A percentile compares a stretch with the other conserved stretches of the same genome.
Conservation (phyloP, 345 rosid genomes). For the Eucalyptus brandiana region DNA sequence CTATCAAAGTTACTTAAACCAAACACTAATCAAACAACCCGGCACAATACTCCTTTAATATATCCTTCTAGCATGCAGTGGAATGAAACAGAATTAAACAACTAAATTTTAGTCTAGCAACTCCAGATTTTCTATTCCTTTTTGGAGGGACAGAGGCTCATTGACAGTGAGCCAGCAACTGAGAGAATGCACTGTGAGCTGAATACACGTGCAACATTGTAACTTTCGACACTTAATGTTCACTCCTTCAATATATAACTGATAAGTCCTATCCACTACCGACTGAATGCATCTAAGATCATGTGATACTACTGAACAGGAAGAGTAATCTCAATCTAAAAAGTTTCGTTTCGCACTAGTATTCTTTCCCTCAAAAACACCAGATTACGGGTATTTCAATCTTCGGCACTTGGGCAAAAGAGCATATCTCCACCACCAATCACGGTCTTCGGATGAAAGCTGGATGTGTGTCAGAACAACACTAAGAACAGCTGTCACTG, state of each 20-base stretch:
- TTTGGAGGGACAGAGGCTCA: not conserved
- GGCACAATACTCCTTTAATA: not conserved
- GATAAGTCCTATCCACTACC: not conserved
- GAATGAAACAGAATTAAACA: not conserved
- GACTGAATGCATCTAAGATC: not conserved
- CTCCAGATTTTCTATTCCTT: not conserved
- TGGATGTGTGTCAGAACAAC: slow-evolving; percentile 72
- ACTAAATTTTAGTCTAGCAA: not conserved
- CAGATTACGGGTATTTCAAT: not conserved
- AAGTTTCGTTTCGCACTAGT: not conserved
- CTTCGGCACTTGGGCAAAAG: not conserved
- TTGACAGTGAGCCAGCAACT: not conserved
- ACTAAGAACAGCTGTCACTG: slow-evolving; percentile 46
- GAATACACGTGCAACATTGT: not conserved
- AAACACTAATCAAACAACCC: not conserved
- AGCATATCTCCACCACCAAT: slow-evolving; percentile 96
- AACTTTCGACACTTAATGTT: not conserved
- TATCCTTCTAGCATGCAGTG: not conserved
- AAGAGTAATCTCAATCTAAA: not conserved
- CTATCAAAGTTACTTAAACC: not conserved
- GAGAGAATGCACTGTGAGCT: not conserved
- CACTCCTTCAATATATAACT: not conserved
- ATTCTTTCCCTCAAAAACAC: not conserved
- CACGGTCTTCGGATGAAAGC: slow-evolving; percentile 70
- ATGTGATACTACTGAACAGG: not conserved